Evolutionary conservation across 2,329 filamentous ascomycete species (phyloP), one percentile per base, ranked within the genome.

Genomic region (Fusarium cicatricum): DNA sequence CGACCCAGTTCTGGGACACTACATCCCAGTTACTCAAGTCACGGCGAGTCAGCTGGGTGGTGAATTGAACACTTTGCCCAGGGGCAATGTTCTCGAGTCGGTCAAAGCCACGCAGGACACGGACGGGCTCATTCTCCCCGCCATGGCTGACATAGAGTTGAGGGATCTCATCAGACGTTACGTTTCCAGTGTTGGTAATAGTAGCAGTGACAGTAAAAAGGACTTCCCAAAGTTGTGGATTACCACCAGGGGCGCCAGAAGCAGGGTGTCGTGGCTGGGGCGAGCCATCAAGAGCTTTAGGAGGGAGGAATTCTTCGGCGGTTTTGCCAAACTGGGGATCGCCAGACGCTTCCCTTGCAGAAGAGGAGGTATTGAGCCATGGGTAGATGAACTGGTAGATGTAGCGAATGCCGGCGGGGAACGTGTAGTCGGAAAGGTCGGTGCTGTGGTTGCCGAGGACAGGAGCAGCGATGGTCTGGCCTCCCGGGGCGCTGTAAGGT

Each of bases 1-100:
- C 67, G 39, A 92, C 84, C 93, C 94, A 98, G 79, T 97, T 88
- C 80, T 97, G 93, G n/a, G 77, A 72, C 2, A 71, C 80, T 1
- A 84, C 78, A 65, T 97, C 91, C 93, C 94, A 97, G 78, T 92
- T 95, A 72, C 89, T 92, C 51, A 97, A 65, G 70, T 97, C 94
- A 52, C 92, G 86, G 33, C 93, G 84, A 6, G 87, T 92, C 50
- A 97, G 75, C 14, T 87, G 82, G 0, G 85, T 87, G 1, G 74
- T 80, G 78, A 95, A 96, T 2, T 81, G 84, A 4, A 78, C 80
- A 45, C 82, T 85, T 73, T 85, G 73, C n/a, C 91, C 91, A 0
- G 91, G 83, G 4, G 83, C 79, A 60, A 97, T 87, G 43, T 80
- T 82, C 58, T 76, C 72, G 54, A 97, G 74, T 40, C 91, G 85